These are phyloP conservation scores for Neltuma alba DNA, from an alignment of 306 rosid species.

Conservation along the genomic window DNA sequence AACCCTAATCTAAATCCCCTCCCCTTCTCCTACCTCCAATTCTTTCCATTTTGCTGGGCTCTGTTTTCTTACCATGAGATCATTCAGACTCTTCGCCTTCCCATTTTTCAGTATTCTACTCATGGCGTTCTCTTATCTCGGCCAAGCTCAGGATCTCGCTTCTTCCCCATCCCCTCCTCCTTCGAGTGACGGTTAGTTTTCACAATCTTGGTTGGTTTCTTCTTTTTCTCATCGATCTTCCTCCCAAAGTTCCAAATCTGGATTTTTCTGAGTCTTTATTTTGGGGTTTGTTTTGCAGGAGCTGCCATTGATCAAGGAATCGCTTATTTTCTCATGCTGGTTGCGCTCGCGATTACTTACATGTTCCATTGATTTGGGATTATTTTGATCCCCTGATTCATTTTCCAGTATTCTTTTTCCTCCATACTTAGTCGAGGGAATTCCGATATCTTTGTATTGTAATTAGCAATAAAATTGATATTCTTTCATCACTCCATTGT, in stretches of 20 bases:
- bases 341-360: constrained; percentile 69
- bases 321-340: constrained; percentile 55
- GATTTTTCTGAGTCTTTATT: neutral
- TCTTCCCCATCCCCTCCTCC: constrained; percentile 49
- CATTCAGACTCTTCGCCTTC: constrained; percentile 33
- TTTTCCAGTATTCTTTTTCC: constrained; percentile 11
- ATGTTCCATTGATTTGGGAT: constrained; percentile 48
- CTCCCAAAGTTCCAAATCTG: neutral
- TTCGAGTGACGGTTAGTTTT: constrained; percentile 50
- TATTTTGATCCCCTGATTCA: neutral
- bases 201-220: neutral
- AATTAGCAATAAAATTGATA: constrained; percentile 20
- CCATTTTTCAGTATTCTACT: constrained; percentile 43
- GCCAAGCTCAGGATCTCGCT: constrained; percentile 40
- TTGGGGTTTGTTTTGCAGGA: constrained; percentile 37
- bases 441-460: neutral
- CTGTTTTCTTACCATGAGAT: constrained; percentile 33
- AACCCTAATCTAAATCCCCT: neutral
- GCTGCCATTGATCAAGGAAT: constrained; percentile 71
- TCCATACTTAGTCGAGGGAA: constrained; percentile 13
- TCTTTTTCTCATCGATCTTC: neutral
- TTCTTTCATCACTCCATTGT: neutral
- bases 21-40: neutral
- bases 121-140: constrained; percentile 32
- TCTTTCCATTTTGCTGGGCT: neutral